Conservation (phyloP, 208 protist species). For the Leptomonas pyrrhocoris region DNA sequence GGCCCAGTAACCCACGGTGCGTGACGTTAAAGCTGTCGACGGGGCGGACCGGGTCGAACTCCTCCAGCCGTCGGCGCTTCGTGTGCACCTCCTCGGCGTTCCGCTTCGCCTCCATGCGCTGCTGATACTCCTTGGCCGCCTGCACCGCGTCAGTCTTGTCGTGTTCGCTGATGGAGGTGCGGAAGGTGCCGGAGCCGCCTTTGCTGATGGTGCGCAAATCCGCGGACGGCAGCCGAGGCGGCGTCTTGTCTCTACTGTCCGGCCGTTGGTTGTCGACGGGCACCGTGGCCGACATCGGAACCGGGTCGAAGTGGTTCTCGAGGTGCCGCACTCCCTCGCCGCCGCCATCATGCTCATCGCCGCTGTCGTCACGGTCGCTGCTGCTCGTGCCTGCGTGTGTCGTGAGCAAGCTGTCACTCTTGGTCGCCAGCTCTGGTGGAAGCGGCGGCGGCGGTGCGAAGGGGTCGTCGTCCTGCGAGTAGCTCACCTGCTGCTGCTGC, state of each 20-base stretch:
- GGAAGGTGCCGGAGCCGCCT: constrained; percentile 26
- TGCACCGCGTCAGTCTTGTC: constrained; percentile 49
- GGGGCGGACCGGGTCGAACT: constrained; percentile 61
- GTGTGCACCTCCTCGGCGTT: constrained; percentile 31
- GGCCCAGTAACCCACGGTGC: constrained; percentile 65
- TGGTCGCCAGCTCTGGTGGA: neutral
- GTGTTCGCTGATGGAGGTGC: constrained; percentile 24
- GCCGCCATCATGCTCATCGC: neutral
- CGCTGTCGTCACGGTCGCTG: constrained; percentile 5
- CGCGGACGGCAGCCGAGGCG: constrained; percentile 11
- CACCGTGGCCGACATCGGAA: constrained; percentile 19
- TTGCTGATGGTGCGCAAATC: constrained; percentile 4
- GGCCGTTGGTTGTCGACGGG: neutral
- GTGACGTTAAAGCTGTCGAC: constrained; percentile 75
- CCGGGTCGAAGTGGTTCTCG: constrained; percentile 44
- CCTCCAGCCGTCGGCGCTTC: constrained; percentile 39
- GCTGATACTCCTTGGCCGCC: constrained; percentile 63
- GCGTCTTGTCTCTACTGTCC: constrained; percentile 1
- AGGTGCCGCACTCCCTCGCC: neutral
- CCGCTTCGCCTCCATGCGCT: constrained; percentile 45
- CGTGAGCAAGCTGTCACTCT: constrained; percentile 13
- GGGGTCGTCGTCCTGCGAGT: constrained; percentile 26
- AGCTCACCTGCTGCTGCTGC: neutral
- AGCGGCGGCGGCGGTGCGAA: constrained; percentile 22
- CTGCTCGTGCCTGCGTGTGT: neutral